A percentile compares a stretch with the other conserved stretches of the same genome.
Evolutionary conservation across 805 yeast genomes (phyloP).

Genomic region (Metschnikowia orientalis): DNA sequence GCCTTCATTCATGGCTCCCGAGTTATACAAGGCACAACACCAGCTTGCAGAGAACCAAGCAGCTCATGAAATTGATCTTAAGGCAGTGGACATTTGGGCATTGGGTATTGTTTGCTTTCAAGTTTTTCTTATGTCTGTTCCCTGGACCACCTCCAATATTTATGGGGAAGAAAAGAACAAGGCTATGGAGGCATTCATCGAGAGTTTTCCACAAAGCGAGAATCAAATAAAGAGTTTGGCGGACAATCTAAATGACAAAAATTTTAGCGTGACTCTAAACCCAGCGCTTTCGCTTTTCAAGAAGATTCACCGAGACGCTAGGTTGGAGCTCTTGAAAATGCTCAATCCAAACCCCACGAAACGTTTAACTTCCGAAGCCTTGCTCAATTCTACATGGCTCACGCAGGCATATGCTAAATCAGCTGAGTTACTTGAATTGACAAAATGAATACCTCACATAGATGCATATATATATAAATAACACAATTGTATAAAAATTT

Average conservation of each 20-base stretch:
- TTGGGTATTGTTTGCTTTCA: slow-evolving; percentile 48
- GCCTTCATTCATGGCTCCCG: slow-evolving; percentile 53
- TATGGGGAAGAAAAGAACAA: slow-evolving; percentile 20
- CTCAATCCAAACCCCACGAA: slow-evolving; percentile 29
- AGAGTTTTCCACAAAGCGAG: slow-evolving; percentile 26
- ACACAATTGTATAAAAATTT: neutral
- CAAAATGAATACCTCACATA: slow-evolving; percentile 7
- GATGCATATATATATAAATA: neutral
- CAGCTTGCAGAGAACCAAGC: slow-evolving; percentile 6
- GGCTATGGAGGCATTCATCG: slow-evolving; percentile 20
- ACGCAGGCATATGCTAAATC: slow-evolving; percentile 37
- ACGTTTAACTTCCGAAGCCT: slow-evolving; percentile 24
- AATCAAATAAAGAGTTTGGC: slow-evolving; percentile 20
- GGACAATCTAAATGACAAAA: slow-evolving; percentile 24
- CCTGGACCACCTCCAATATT: slow-evolving; percentile 43
- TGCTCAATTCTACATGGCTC: slow-evolving; percentile 32
- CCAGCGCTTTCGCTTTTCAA: slow-evolving; percentile 33
- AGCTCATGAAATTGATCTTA: slow-evolving; percentile 21
- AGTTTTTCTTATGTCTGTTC: slow-evolving; percentile 39
- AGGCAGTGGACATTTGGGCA: slow-evolving; percentile 48
- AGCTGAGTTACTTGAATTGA: slow-evolving; percentile 26
- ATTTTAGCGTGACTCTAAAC: slow-evolving; percentile 18
- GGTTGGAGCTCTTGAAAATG: slow-evolving; percentile 28
- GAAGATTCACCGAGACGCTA: slow-evolving; percentile 35
- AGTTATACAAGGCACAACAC: slow-evolving; percentile 31